Evolutionary conservation across 2,329 filamentous ascomycete genomes (phyloP).

Genomic region (Pseudogymnoascus sp.): DNA sequence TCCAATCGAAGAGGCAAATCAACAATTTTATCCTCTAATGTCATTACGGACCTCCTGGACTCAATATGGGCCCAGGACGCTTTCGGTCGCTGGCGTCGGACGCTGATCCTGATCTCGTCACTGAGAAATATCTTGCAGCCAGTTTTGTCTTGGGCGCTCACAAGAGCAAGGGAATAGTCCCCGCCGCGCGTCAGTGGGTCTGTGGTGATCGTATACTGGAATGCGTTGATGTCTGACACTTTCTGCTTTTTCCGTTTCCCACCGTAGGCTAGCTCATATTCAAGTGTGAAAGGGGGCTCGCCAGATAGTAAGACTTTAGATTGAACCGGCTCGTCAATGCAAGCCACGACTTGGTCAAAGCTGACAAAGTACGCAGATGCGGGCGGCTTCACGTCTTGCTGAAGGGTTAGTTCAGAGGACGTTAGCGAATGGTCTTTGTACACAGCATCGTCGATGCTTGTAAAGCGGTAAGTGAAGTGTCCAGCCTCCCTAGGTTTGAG

Average conservation of each 20-base stretch:
- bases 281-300: conserved; percentile 78
- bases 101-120: conserved; percentile 75
- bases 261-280: conserved; percentile 88
- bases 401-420: conserved; percentile 56
- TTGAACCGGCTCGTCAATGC: conserved; percentile 72
- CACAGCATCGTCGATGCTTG: conserved; percentile 70
- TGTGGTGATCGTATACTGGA: conserved; percentile 66
- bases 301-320: conserved; percentile 70
- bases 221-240: conserved; percentile 53
- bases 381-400: conserved; percentile 89
- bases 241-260: conserved; percentile 70
- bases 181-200: conserved; percentile 69
- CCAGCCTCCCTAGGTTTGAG: conserved; percentile 75
- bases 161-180: conserved; percentile 80
- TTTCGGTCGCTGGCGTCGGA: conserved; percentile 80
- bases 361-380: conserved; percentile 68
- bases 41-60: conserved; percentile 64
- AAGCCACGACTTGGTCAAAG: conserved; percentile 55
- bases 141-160: conserved; percentile 76
- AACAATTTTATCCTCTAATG: conserved; percentile 67
- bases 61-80: conserved; percentile 81
- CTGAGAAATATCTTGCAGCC: conserved; percentile 81
- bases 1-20: conserved; percentile 76
- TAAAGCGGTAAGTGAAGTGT: conserved; percentile 79
- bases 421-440: conserved; percentile 61